Conservation (phyloP, 306 rosid species). For the Acacia acuminata region DNA sequence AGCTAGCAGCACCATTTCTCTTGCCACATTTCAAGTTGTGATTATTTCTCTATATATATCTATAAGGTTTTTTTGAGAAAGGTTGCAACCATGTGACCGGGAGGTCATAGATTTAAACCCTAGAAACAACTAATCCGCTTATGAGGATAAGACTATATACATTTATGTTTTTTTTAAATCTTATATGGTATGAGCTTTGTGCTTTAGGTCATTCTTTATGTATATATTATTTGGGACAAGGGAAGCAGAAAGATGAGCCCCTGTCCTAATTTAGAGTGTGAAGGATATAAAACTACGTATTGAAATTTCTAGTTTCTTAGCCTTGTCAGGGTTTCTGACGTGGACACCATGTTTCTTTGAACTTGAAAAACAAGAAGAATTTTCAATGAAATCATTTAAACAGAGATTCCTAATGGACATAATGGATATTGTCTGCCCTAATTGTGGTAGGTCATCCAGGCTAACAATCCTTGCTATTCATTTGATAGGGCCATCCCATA, state of each 20-base stretch:
- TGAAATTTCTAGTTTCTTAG: slow-evolving; percentile 6
- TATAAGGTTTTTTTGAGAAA: no score
- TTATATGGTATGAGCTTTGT: no score
- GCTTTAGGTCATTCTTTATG: background rate
- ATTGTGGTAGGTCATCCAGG: background rate
- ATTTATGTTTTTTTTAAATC: no score
- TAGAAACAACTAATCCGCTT: no score
- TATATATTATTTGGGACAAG: background rate
- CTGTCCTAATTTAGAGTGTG: slow-evolving; percentile 7
- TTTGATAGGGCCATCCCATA: background rate
- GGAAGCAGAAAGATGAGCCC: background rate
- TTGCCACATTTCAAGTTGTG: slow-evolving; percentile 26
- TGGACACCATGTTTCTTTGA: slow-evolving; percentile 17
- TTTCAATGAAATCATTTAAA: background rate
- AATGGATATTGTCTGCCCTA: background rate
- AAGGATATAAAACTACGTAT: slow-evolving; percentile 23
- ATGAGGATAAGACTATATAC: no score
- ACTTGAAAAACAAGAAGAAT: background rate
- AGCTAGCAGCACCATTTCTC: slow-evolving; percentile 43
- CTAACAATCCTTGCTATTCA: background rate
- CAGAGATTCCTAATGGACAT: background rate
- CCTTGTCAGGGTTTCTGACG: background rate
- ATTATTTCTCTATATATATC: background rate
- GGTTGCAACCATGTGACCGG: no score
- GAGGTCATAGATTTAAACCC: no score